Base-by-base conservation (phyloP, 148 eudicot species). In the Chenopodium suecicum region DNA sequence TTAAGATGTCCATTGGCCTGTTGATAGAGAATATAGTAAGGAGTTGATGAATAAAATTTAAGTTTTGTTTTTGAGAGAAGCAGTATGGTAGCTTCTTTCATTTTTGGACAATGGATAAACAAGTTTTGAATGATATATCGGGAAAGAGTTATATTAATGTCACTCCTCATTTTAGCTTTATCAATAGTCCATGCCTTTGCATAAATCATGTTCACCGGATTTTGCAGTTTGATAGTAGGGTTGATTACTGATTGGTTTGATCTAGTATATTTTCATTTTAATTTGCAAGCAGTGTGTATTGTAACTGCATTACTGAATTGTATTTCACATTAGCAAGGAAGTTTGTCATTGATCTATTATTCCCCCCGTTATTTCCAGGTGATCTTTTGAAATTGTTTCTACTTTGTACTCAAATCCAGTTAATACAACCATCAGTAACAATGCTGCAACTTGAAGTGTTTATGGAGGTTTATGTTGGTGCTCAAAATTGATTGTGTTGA, bases 371-470 rank as follows among this genome's bases (percentile, higher is more conserved):
- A 63, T 71, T 77, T 66, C 34, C 60, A 71, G 83, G 83, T 54
- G 29, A 44, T 70, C 72, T 73, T 72, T 52, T 77, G 86, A 72
- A 50, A 47, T 68, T 50, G 76, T 19, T 70, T 31, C 46, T 60
- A 20, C 66, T 22, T 29, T 31, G 25, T 58, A 9, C 37, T 74
- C 58, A 29, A 62, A 4, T 71, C 63, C 50, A 66, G 70, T 54
- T 67, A 4, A 76, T 54, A 23, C 77, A 62, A 37, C 77, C 60
- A 20, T 81, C 14, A n/a, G 78, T 50, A 44, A 8, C 14, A 67
- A 27, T 80, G 78, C 63, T 77, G 60, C 48, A 60, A 66, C 46
- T 4, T 80, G 78, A 70, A 80, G 60, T 62, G 74, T 73, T 56
- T 4, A 64, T 73, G 68, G 78, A 63, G 54, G 48, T 72, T 76